Evolutionary conservation across 805 yeast genomes (phyloP).

Genomic region (Yarrowia sp.): DNA sequence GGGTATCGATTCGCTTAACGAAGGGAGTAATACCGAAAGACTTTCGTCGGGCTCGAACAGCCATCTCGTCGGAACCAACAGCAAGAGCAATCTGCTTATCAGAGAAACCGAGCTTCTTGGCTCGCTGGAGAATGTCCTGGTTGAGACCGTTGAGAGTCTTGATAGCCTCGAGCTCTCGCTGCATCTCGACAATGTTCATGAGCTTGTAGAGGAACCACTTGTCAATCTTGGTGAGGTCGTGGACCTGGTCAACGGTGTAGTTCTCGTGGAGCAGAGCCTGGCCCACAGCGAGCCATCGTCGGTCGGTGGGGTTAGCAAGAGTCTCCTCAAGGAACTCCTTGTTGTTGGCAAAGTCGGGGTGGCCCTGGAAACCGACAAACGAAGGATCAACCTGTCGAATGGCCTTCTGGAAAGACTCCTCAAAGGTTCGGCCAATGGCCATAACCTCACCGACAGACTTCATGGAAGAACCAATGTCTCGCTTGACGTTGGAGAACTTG

Average conservation of each 20-base stretch:
- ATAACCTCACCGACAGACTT: constrained; percentile 99
- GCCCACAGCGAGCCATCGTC: constrained; percentile 98
- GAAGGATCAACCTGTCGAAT: constrained; percentile 95
- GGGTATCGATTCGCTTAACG: constrained; percentile 95
- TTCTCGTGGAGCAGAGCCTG: constrained; percentile 92
- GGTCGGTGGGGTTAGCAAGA: constrained; percentile 86
- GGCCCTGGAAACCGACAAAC: constrained; percentile 87
- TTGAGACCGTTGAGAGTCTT: constrained; percentile 66
- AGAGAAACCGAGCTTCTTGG: constrained; percentile 94
- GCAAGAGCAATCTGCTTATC: constrained; percentile 90
- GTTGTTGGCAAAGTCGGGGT: constrained; percentile 62
- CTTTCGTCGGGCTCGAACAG: constrained; percentile 83
- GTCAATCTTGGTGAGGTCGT: constrained; percentile 90
- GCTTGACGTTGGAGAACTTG: constrained; percentile 93
- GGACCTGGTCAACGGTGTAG: constrained; percentile 90
- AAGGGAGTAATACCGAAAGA: constrained; percentile 83
- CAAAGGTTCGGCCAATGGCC: constrained; percentile 98
- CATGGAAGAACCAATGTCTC: constrained; percentile 95
- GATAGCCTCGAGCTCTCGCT: constrained; percentile 73
- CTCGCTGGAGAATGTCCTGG: constrained; percentile 72
- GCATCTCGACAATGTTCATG: constrained; percentile 90
- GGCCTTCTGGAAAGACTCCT: constrained; percentile 97
- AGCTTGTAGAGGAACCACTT: constrained; percentile 94
- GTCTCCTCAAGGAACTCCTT: constrained; percentile 67
- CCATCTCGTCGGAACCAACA: constrained; percentile 74